A percentile compares a stretch with the other conserved stretches of the same genome.
These are phyloP conservation scores for Neurospora sp. DNA, from an alignment of 2,329 filamentous ascomycete species.

Conservation along the genomic window DNA sequence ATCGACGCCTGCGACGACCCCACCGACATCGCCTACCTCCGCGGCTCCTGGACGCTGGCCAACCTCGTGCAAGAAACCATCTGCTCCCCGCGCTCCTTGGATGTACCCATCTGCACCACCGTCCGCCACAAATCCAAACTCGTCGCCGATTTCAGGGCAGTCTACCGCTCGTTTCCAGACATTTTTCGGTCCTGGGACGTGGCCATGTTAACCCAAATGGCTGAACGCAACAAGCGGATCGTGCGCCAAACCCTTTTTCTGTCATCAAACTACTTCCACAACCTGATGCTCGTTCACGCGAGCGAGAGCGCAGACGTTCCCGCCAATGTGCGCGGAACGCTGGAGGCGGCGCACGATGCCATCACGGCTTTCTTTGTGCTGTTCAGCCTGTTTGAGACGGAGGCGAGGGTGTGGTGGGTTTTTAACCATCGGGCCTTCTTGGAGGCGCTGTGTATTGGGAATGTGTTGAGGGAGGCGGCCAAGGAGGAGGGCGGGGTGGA, in stretches of 20 bases:
- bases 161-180: conserved; percentile 65
- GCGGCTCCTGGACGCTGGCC: conserved; percentile 69
- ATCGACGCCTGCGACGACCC: conserved; percentile 51
- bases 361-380: conserved; percentile 67
- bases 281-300: conserved; percentile 69
- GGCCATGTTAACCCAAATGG: conserved; percentile 46
- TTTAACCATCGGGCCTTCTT: conserved; percentile 75
- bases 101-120: conserved; percentile 61
- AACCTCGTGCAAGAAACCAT: conserved; percentile 71
- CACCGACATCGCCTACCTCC: conserved; percentile 60
- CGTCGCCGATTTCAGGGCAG: conserved; percentile 57
- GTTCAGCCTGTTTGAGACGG: conserved; percentile 56
- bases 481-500: conserved; percentile 28
- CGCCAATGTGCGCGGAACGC: conserved; percentile 56
- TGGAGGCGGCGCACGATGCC: conserved; percentile 69
- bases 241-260: conserved; percentile 69
- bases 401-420: conserved; percentile 76
- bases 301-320: conserved; percentile 56
- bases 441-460: conserved; percentile 61
- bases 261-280: conserved; percentile 76
- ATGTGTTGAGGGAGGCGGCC: conserved; percentile 25
- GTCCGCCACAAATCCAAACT: conserved; percentile 60
- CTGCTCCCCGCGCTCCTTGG: conserved; percentile 64
- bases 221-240: conserved; percentile 51
- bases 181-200: conserved; percentile 60